Conservation (phyloP, 768 basidiomycete species). For the Hericium alpestre region DNA sequence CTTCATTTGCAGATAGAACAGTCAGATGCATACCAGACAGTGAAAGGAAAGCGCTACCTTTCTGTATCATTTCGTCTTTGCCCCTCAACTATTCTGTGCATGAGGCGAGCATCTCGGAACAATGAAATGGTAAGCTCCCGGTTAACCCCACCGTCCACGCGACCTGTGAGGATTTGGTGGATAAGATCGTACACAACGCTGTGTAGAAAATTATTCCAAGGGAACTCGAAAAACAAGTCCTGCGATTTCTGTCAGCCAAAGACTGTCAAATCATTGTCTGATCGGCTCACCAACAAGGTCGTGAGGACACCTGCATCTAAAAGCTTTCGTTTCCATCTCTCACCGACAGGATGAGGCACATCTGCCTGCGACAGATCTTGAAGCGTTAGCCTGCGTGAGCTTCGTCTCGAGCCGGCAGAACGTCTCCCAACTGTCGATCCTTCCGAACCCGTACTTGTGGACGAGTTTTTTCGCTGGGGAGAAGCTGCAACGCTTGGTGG, state of each 20-base stretch:
- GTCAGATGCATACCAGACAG: conserved; percentile 11
- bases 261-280: neutral
- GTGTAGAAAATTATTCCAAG: conserved; percentile 97
- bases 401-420: conserved; percentile 43
- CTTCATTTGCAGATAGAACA: conserved; percentile 24
- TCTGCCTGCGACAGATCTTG: conserved; percentile 25
- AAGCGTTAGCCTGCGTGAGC: conserved; percentile 35
- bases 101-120: conserved; percentile 76
- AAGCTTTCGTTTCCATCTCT: conserved; percentile 70
- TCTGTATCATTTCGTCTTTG: conserved; percentile 71
- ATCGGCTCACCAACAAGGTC: conserved; percentile 62
- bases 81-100: conserved; percentile 81
- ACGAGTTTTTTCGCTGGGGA: conserved; percentile 8
- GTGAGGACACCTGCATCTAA: conserved; percentile 63
- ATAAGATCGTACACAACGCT: conserved; percentile 92
- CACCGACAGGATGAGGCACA: conserved; percentile 49
- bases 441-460: conserved; percentile 11
- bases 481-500: neutral
- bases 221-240: conserved; percentile 93
- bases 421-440: conserved; percentile 16
- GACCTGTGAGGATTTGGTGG: conserved; percentile 89
- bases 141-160: conserved; percentile 73
- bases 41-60: conserved; percentile 30
- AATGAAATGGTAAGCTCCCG: conserved; percentile 74
- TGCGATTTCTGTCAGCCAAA: conserved; percentile 21